Percentiles rank a stretch among this genome's conserved stretches.
Conservation (phyloP, 176 grass and related monocot species). For the Oryza glumipatula region DNA sequence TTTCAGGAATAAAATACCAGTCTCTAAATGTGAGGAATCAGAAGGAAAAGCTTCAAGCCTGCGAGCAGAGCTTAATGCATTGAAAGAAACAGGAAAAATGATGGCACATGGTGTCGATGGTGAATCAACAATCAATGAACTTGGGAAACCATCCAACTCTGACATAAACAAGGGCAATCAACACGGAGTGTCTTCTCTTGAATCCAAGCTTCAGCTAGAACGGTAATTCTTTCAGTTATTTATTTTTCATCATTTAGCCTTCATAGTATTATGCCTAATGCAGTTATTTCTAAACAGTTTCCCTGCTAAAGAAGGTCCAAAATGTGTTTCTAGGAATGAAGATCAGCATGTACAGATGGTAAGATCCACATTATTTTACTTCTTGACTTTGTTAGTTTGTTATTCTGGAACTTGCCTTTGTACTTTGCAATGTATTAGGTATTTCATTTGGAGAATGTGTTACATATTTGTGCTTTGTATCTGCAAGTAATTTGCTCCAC, state of each 20-base stretch:
- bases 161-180: conserved; percentile 36
- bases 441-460: conserved; percentile 1
- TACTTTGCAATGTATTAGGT: neutral
- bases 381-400: neutral
- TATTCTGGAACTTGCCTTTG: neutral
- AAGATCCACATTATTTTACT: conserved; percentile 36
- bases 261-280: conserved; percentile 28
- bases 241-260: neutral
- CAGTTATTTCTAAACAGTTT: conserved; percentile 30
- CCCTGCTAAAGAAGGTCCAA: conserved; percentile 43
- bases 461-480: neutral
- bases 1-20: conserved; percentile 18
- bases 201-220: conserved; percentile 47
- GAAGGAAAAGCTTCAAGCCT: conserved; percentile 50
- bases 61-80: conserved; percentile 46
- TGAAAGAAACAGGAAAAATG: conserved; percentile 50
- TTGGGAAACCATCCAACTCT: conserved; percentile 13
- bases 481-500: conserved; percentile 25
- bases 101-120: conserved; percentile 20
- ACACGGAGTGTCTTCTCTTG: conserved; percentile 36
- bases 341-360: conserved; percentile 65
- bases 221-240: conserved; percentile 38
- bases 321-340: conserved; percentile 43
- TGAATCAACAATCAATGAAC: conserved; percentile 37
- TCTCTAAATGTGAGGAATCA: conserved; percentile 31